Percentiles rank a stretch among this genome's conserved stretches.
These are phyloP conservation scores for Wallemia hederae DNA, from an alignment of 1,284 basidiomycete species.

Conservation along the genomic window DNA sequence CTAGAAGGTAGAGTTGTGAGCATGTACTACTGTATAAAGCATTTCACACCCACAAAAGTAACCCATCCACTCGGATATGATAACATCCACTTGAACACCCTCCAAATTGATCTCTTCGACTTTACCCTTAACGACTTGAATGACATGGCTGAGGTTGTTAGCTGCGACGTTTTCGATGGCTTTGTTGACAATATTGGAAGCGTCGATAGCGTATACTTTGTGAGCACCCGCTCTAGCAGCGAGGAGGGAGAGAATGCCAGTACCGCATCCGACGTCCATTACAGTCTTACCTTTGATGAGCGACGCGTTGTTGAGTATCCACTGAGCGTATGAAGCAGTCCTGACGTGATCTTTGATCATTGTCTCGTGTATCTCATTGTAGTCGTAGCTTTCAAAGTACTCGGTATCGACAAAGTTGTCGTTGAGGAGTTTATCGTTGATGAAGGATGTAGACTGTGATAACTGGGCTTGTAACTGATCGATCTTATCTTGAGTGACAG, in stretches of 20 bases:
- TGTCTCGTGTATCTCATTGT: constrained; percentile 38
- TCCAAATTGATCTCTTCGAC: constrained; percentile 46
- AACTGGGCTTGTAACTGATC: constrained; percentile 8
- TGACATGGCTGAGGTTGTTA: constrained; percentile 44
- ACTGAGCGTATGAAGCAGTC: constrained; percentile 72
- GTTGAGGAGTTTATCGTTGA: constrained; percentile 22
- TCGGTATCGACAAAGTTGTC: constrained; percentile 21
- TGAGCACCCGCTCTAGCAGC: constrained; percentile 75
- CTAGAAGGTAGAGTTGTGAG: background rate
- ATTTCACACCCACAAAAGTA: constrained; percentile 3
- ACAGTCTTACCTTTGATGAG: constrained; percentile 64
- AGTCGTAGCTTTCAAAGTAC: constrained; percentile 82
- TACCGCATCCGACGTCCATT: constrained; percentile 83
- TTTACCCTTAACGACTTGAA: constrained; percentile 67
- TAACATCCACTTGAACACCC: constrained; percentile 61
- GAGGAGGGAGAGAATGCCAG: constrained; percentile 73
- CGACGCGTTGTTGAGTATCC: constrained; percentile 56
- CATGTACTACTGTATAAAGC: background rate
- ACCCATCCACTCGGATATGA: constrained; percentile 93
- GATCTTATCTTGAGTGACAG: constrained; percentile 19
- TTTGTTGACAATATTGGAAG: constrained; percentile 54
- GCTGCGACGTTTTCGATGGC: constrained; percentile 49
- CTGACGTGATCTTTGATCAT: constrained; percentile 55
- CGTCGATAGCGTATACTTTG: constrained; percentile 78
- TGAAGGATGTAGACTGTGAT: constrained; percentile 25